Conservation (phyloP, 2,329 filamentous ascomycete genomes). For the Cladobotryum protrusum region DNA sequence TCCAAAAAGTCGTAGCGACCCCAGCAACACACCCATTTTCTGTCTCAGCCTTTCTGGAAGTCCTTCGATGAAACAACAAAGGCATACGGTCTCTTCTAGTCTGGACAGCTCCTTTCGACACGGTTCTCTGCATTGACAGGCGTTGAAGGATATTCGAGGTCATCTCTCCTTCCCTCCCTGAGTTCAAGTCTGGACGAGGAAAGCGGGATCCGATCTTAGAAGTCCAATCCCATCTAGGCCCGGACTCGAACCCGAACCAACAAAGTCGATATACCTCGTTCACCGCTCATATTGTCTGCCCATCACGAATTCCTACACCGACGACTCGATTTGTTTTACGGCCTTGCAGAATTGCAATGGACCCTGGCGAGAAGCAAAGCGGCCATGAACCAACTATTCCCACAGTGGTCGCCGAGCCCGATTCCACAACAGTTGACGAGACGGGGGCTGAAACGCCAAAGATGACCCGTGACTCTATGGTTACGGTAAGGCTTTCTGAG, state of each 20-base stretch:
- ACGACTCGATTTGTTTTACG: neutral
- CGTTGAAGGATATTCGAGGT: constrained; percentile 2
- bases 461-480: constrained; percentile 62
- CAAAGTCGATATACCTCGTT: neutral
- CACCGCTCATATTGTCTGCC: neutral
- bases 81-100: constrained; percentile 13
- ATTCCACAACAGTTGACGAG: constrained; percentile 17
- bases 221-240: neutral
- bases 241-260: constrained; percentile 3
- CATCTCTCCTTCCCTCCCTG: constrained; percentile 8
- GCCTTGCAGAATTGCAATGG: constrained; percentile 20
- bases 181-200: constrained; percentile 8
- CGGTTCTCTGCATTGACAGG: neutral
- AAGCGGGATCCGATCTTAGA: constrained; percentile 7
- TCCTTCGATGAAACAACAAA: constrained; percentile 22
- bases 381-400: constrained; percentile 24
- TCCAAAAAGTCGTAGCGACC: neutral
- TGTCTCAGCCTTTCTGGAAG: constrained; percentile 13
- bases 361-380: constrained; percentile 19
- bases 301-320: neutral
- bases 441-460: constrained; percentile 28
- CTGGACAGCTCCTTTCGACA: constrained; percentile 10
- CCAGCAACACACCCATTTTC: constrained; percentile 4
- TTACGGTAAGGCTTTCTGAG: constrained; percentile 69
- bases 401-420: constrained; percentile 13